Percentiles rank a stretch among this genome's conserved stretches.
These are phyloP conservation scores for Blastocystis sp. DNA, from an alignment of 352 stramenopile species.

Conservation along the genomic window DNA sequence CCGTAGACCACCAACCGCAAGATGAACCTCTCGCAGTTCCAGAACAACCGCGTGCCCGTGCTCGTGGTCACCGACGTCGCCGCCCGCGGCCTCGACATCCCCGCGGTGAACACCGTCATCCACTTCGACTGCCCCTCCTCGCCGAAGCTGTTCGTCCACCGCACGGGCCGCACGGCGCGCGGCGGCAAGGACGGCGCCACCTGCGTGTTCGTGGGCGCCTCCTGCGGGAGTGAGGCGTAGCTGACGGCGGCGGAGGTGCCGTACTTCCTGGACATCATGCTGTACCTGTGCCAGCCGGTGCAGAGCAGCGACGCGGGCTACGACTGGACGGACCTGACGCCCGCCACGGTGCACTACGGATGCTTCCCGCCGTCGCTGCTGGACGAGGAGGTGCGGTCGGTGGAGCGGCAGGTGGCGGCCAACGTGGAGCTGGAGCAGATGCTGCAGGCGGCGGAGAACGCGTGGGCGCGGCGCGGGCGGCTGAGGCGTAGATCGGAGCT, in stretches of 20 bases:
- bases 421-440: conserved; percentile 78
- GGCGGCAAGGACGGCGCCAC: conserved; percentile 54
- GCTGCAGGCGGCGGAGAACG: conserved; percentile 87
- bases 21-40: conserved; percentile 80
- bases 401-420: conserved; percentile 82
- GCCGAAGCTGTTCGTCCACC: conserved; percentile 83
- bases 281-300: conserved; percentile 85
- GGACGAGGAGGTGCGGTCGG: conserved; percentile 90
- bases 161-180: background rate
- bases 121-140: conserved; percentile 90
- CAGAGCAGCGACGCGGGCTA: conserved; percentile 79
- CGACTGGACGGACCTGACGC: conserved; percentile 85
- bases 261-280: conserved; percentile 95
- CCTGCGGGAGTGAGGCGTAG: background rate
- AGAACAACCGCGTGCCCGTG: conserved; percentile 82
- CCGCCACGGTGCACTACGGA: conserved; percentile 93
- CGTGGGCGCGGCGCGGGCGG: conserved; percentile 67
- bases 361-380: conserved; percentile 88
- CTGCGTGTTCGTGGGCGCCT: conserved; percentile 30
- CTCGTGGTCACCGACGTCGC: conserved; percentile 81
- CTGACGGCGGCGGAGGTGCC: conserved; percentile 91
- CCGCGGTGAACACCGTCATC: conserved; percentile 90
- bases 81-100: conserved; percentile 84
- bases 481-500: conserved; percentile 83
- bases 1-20: conserved; percentile 73